phyloP scores from a whole-genome alignment of 768 basidiomycete species.

The Boletellus ananiceps region DNA sequence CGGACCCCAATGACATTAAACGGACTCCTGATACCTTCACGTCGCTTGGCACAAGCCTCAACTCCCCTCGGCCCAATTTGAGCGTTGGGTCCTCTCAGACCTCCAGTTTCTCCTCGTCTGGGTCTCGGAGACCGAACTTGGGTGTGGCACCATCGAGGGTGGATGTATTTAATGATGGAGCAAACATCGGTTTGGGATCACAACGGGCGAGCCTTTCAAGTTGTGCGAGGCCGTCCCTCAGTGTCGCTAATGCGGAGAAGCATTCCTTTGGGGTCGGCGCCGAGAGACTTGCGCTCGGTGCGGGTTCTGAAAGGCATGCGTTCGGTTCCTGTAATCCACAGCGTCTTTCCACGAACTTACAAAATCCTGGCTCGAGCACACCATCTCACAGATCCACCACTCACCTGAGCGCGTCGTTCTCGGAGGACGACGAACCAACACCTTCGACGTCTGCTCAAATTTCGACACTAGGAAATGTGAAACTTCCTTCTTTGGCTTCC shows the following conservation, averaged over 20 bases:
- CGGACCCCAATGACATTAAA: slow-evolving; percentile 23
- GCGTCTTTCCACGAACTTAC: slow-evolving; percentile 6
- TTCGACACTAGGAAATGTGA: slow-evolving; percentile 3
- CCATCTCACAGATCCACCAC: slow-evolving; percentile 11
- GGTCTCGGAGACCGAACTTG: slow-evolving; percentile 24
- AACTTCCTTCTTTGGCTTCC: slow-evolving; percentile 10
- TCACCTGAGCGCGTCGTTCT: slow-evolving; percentile 5
- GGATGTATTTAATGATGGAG: slow-evolving; percentile 17
- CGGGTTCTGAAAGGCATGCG: slow-evolving; percentile 10
- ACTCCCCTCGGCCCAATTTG: slow-evolving; percentile 24
- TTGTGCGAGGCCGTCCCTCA: slow-evolving; percentile 16
- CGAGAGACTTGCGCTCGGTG: slow-evolving; percentile 18
- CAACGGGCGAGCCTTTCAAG: slow-evolving; percentile 23
- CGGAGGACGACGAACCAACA: slow-evolving; percentile 16
- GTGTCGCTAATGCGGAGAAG: slow-evolving; percentile 15
- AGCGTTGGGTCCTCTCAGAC: slow-evolving; percentile 29
- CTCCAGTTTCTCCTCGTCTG: slow-evolving; percentile 18
- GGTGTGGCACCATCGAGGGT: slow-evolving; percentile 12
- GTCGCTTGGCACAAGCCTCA: slow-evolving; percentile 24
- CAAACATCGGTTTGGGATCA: slow-evolving; percentile 12
- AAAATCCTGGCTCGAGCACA: slow-evolving; percentile 2
- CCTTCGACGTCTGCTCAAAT: slow-evolving; percentile 6
- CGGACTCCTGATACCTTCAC: slow-evolving; percentile 24
- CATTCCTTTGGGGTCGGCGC: slow-evolving; percentile 12
- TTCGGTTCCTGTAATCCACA: slow-evolving; percentile 14